phyloP scores from a whole-genome alignment of 116 monocot species.

The Phalaenopsis hybrid region DNA sequence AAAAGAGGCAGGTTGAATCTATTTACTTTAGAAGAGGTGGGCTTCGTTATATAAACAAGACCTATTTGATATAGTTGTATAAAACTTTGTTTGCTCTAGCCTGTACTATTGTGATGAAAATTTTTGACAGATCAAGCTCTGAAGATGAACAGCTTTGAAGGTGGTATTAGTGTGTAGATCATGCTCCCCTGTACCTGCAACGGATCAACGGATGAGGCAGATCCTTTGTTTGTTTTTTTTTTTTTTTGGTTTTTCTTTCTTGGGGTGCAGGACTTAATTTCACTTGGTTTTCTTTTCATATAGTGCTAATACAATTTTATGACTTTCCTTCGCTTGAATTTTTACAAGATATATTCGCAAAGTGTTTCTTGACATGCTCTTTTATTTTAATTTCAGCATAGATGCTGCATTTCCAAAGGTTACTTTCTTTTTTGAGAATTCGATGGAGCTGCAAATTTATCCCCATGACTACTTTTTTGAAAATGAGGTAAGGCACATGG shows the following conservation, averaged over 20 bases:
- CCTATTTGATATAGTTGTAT: too few species aligned
- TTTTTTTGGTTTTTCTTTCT: neutral
- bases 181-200: too few species aligned
- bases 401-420: constrained; percentile 39
- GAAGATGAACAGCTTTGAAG: too few species aligned
- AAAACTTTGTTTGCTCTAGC: too few species aligned
- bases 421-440: constrained; percentile 39
- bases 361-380: neutral
- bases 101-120: too few species aligned
- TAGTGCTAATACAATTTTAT: neutral
- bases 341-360: neutral
- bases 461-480: constrained; percentile 45
- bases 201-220: too few species aligned
- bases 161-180: too few species aligned
- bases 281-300: neutral
- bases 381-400: constrained; percentile 32
- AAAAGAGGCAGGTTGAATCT: too few species aligned
- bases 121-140: too few species aligned
- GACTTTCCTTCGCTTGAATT: neutral
- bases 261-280: neutral
- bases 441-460: constrained; percentile 23
- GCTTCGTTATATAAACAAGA: too few species aligned
- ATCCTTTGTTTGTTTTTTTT: too few species aligned
- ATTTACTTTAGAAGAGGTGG: too few species aligned
- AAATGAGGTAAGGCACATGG: constrained; percentile 24